phyloP scores from a whole-genome alignment of 148 eudicot species.

The Chenopodium album region DNA sequence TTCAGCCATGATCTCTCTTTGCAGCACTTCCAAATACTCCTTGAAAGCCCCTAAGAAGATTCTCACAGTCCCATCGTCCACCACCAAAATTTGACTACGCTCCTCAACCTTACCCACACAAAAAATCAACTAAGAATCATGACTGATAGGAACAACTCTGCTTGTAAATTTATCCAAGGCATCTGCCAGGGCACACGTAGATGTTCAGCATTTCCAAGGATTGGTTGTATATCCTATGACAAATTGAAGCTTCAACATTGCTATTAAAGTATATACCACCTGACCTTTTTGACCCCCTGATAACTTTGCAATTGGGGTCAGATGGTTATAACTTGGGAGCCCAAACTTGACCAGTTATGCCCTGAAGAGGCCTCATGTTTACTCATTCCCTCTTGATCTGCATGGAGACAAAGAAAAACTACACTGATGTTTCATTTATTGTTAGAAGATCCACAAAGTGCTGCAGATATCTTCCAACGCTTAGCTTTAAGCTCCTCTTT shows the following conservation, averaged over 20 bases:
- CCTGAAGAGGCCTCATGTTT: conserved; percentile 65
- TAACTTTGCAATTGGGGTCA: conserved; percentile 59
- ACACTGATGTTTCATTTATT: conserved; percentile 59
- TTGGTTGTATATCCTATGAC: conserved; percentile 54
- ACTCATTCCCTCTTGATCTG: conserved; percentile 67
- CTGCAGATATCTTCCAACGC: conserved; percentile 64
- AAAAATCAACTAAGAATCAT: conserved; percentile 56
- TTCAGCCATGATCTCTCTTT: conserved; percentile 55
- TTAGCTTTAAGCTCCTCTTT: conserved; percentile 61
- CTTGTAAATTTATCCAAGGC: conserved; percentile 63
- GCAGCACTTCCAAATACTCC: conserved; percentile 59
- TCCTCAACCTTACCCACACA: conserved; percentile 61
- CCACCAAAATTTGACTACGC: conserved; percentile 62
- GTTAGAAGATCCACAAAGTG: conserved; percentile 63
- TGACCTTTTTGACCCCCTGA: conserved; percentile 68
- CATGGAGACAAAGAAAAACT: conserved; percentile 58
- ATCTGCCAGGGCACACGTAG: conserved; percentile 65
- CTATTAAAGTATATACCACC: conserved; percentile 64
- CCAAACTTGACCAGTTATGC: conserved; percentile 78
- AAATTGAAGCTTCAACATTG: conserved; percentile 62
- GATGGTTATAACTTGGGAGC: conserved; percentile 60
- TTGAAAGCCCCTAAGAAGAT: conserved; percentile 45
- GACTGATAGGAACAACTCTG: conserved; percentile 59
- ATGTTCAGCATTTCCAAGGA: conserved; percentile 73
- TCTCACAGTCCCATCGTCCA: conserved; percentile 55